Conservation (phyloP, 495 filamentous ascomycete species). For the Trichoderma asperelloides region DNA sequence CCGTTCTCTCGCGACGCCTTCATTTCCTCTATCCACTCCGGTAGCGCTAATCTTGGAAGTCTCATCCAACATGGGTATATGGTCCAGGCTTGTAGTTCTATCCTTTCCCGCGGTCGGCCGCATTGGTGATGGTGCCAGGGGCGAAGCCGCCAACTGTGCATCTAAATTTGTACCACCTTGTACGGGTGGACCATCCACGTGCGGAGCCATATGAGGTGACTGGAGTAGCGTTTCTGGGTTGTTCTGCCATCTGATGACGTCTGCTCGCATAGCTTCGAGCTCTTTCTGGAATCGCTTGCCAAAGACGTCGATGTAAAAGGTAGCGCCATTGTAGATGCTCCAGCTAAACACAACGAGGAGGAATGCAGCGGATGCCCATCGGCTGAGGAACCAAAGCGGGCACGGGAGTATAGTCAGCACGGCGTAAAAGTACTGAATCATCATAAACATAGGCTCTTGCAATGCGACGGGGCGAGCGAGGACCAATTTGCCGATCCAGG, state of each 20-base stretch:
- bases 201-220: slow-evolving; percentile 33
- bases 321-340: slow-evolving; percentile 92
- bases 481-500: slow-evolving; percentile 79
- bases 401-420: slow-evolving; percentile 88
- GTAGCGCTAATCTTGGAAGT: slow-evolving; percentile 27
- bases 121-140: slow-evolving; percentile 1
- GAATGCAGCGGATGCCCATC: slow-evolving; percentile 69
- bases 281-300: slow-evolving; percentile 96
- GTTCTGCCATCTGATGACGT: slow-evolving; percentile 83
- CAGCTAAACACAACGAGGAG: slow-evolving; percentile 72
- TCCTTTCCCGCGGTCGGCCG: not conserved
- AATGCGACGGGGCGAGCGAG: slow-evolving; percentile 62
- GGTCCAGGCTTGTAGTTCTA: slow-evolving; percentile 34
- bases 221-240: slow-evolving; percentile 35
- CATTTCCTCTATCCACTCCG: slow-evolving; percentile 33
- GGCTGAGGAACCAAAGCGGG: slow-evolving; percentile 89
- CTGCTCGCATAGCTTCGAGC: slow-evolving; percentile 77
- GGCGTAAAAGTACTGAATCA: slow-evolving; percentile 88
- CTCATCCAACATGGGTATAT: slow-evolving; percentile 47
- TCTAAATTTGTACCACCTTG: slow-evolving; percentile 11
- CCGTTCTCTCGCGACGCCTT: slow-evolving; percentile 33
- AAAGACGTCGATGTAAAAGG: slow-evolving; percentile 96
- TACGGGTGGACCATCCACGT: slow-evolving; percentile 8
- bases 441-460: slow-evolving; percentile 90
- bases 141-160: slow-evolving; percentile 8